Evolutionary conservation across 805 yeast species (phyloP).

Genomic region (Tetrapisispora nanseiensis): DNA sequence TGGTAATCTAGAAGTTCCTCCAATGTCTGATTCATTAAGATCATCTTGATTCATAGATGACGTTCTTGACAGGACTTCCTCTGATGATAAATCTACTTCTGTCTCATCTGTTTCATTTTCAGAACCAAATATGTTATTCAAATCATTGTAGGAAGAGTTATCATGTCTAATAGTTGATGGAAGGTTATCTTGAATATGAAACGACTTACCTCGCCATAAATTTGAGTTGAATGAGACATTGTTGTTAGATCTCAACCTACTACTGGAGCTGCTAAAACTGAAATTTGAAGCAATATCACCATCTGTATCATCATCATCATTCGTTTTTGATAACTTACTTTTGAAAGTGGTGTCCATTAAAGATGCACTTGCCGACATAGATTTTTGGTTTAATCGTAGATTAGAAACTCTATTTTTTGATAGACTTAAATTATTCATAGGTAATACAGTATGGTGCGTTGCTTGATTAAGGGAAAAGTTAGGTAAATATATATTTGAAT

Average conservation of each 20-base stretch:
- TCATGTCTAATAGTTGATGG: conserved; percentile 25
- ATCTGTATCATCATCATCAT: conserved; percentile 2
- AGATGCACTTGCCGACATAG: conserved; percentile 1
- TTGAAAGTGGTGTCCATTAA: conserved; percentile 5
- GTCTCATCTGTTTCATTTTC: conserved; percentile 4
- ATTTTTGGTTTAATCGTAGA: not conserved
- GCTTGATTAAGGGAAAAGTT: not conserved
- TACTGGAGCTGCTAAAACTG: conserved; percentile 5
- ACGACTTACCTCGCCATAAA: conserved; percentile 20
- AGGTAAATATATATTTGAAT: conserved; percentile 21
- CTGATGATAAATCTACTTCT: not conserved
- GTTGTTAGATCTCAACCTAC: not conserved
- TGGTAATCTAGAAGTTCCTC: not conserved
- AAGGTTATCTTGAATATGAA: conserved; percentile 14
- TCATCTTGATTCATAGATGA: conserved; percentile 17
- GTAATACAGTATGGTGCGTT: not conserved
- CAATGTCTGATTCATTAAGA: conserved; percentile 1
- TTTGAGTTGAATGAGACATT: conserved; percentile 9
- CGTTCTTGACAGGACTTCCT: conserved; percentile 7
- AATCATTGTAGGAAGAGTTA: conserved; percentile 17
- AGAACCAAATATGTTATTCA: conserved; percentile 15
- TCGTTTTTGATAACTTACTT: conserved; percentile 4
- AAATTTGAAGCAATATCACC: conserved; percentile 13
- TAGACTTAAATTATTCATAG: not conserved
- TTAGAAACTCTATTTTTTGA: not conserved